Evolutionary conservation across 164 flowering plant species (phyloP).

Genomic region (Chimonanthus praecox): DNA sequence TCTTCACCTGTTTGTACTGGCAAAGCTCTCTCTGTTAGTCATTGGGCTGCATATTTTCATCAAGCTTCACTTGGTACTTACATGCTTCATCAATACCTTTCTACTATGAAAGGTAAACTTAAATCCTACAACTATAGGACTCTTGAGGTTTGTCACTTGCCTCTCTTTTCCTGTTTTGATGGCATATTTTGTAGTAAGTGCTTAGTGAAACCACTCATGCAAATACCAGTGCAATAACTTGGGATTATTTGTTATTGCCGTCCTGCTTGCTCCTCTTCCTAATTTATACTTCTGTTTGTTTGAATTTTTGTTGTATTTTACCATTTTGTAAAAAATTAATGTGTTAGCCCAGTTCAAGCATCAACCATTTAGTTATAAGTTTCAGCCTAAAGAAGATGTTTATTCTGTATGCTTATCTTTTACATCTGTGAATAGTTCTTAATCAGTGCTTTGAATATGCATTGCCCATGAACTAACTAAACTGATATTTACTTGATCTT

Average conservation of each 20-base stretch:
- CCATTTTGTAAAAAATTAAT: too few species aligned
- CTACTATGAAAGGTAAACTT: conserved; percentile 26
- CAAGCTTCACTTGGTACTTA: conserved; percentile 89
- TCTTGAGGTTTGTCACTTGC: not conserved
- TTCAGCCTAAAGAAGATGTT: too few species aligned
- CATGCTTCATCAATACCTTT: conserved; percentile 43
- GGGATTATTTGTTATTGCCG: too few species aligned
- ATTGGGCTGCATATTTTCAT: conserved; percentile 92
- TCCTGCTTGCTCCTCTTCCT: not conserved
- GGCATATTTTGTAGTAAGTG: not conserved
- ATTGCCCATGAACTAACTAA: too few species aligned
- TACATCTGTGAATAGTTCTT: too few species aligned
- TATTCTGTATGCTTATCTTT: too few species aligned
- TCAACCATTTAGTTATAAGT: too few species aligned
- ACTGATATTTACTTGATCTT: too few species aligned
- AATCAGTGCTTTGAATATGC: too few species aligned
- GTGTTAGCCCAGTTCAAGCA: too few species aligned
- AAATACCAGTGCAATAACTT: not conserved
- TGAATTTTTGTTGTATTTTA: too few species aligned
- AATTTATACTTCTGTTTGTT: too few species aligned
- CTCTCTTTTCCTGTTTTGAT: not conserved
- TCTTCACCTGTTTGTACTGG: conserved; percentile 28
- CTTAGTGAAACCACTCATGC: not conserved
- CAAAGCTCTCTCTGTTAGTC: conserved; percentile 44
- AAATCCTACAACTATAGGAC: conserved; percentile 9